Percentiles rank a stretch among this genome's conserved stretches.
Evolutionary conservation across 495 filamentous ascomycete genomes (phyloP).

Genomic region (Poronia punctata): DNA sequence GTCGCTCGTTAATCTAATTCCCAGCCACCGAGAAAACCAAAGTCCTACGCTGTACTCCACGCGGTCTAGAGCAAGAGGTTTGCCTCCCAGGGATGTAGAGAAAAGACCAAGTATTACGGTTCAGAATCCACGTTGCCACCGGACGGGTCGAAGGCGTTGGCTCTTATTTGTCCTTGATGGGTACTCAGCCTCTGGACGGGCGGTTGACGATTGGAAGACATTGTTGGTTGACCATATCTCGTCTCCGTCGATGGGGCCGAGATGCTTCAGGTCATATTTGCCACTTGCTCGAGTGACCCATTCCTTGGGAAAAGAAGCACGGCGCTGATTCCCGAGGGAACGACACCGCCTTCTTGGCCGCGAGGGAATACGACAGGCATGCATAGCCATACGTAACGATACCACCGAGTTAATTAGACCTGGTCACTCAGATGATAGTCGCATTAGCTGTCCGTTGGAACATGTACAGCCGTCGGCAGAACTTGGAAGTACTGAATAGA

Average conservation of each 20-base stretch:
- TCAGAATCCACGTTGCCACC: slow-evolving; percentile 1
- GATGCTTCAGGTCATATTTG: background rate
- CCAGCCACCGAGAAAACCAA: background rate
- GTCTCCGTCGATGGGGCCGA: background rate
- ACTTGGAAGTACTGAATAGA: no score
- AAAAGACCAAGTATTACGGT: background rate
- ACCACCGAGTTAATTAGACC: background rate
- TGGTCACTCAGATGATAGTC: background rate
- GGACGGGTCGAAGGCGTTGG: background rate
- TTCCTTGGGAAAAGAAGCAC: background rate
- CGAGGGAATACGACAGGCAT: background rate
- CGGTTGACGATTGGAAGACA: background rate
- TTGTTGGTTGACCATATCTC: background rate
- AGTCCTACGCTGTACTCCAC: background rate
- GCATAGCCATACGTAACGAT: slow-evolving; percentile 5
- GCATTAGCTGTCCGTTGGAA: background rate
- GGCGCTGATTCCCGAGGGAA: no score
- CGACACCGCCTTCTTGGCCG: background rate
- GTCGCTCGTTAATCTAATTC: background rate
- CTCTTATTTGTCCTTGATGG: slow-evolving; percentile 4
- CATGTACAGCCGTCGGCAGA: no score
- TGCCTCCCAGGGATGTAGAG: background rate
- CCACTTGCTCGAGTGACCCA: slow-evolving; percentile 5
- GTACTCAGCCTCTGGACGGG: background rate
- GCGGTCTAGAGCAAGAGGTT: background rate